Evolutionary conservation across 148 eudicot species (phyloP).

Genomic region (Simmondsia chinensis): DNA sequence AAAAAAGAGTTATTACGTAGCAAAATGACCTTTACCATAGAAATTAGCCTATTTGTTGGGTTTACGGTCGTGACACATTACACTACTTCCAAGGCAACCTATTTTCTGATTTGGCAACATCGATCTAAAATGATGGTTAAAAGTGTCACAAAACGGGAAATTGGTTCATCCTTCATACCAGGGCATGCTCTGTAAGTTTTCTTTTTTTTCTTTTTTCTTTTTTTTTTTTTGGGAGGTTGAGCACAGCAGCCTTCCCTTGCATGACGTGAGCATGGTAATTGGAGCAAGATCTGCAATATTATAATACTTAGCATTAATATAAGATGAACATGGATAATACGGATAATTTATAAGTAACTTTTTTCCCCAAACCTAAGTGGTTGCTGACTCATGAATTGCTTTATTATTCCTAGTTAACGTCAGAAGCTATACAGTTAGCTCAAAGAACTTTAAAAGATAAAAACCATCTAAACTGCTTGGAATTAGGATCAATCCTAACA

Average conservation of each 20-base stretch:
- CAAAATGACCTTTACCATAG: too few species aligned
- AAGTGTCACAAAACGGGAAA: not conserved
- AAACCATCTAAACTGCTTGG: slow-evolving; percentile 1
- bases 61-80: too few species aligned
- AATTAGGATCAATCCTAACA: too few species aligned
- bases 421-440: slow-evolving; percentile 10
- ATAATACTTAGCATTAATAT: slow-evolving; percentile 1
- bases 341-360: slow-evolving; percentile 3
- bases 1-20: too few species aligned
- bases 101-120: too few species aligned
- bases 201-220: too few species aligned
- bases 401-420: slow-evolving; percentile 1
- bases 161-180: not conserved
- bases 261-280: not conserved
- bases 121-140: too few species aligned
- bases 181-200: not conserved
- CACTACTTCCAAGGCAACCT: too few species aligned
- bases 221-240: slow-evolving; percentile 3
- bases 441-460: slow-evolving; percentile 8
- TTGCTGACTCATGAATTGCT: slow-evolving; percentile 10
- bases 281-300: slow-evolving; percentile 3
- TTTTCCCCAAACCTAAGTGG: slow-evolving; percentile 6
- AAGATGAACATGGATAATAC: not conserved
- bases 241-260: not conserved
- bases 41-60: too few species aligned